These are phyloP conservation scores for Citrus australasica DNA, from an alignment of 345 rosid genomes.

Conservation along the genomic window DNA sequence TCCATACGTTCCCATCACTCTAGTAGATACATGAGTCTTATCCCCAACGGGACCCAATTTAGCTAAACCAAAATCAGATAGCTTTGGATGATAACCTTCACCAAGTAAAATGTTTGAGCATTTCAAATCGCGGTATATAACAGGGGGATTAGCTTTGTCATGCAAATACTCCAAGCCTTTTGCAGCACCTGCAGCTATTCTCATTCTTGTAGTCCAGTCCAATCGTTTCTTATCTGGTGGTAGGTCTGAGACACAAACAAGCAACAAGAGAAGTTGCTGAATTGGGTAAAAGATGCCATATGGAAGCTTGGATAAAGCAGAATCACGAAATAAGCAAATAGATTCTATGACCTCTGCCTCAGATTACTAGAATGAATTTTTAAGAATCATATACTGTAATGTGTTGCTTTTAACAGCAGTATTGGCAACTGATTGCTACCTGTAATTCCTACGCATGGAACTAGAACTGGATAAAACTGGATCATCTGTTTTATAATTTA, in stretches of 20 bases:
- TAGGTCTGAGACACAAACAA: conserved; percentile 32
- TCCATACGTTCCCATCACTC: conserved; percentile 78
- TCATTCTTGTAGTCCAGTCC: conserved; percentile 78
- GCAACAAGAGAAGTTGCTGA: background rate
- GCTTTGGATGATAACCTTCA: conserved; percentile 57
- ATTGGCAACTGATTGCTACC: background rate
- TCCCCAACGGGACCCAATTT: conserved; percentile 81
- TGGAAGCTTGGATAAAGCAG: background rate
- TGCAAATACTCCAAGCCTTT: conserved; percentile 73
- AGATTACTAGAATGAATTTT: background rate
- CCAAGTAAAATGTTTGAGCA: conserved; percentile 69
- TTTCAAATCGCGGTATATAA: conserved; percentile 70
- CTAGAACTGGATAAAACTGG: background rate
- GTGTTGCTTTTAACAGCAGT: background rate
- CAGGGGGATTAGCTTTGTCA: conserved; percentile 66
- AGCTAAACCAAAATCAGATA: conserved; percentile 77
- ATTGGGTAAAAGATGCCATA: background rate
- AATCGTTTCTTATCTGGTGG: conserved; percentile 53
- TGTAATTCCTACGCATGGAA: background rate
- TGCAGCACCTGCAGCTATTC: conserved; percentile 74
- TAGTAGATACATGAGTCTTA: conserved; percentile 66
- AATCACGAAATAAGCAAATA: background rate
- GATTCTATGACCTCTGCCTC: conserved; percentile 8
- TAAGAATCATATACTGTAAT: conserved; percentile 8
- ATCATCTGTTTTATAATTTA: background rate